Evolutionary conservation across 2,329 filamentous ascomycete genomes (phyloP), one percentile per base, ranked within the genome.

Genomic region (Sordariomycetes sp.): DNA sequence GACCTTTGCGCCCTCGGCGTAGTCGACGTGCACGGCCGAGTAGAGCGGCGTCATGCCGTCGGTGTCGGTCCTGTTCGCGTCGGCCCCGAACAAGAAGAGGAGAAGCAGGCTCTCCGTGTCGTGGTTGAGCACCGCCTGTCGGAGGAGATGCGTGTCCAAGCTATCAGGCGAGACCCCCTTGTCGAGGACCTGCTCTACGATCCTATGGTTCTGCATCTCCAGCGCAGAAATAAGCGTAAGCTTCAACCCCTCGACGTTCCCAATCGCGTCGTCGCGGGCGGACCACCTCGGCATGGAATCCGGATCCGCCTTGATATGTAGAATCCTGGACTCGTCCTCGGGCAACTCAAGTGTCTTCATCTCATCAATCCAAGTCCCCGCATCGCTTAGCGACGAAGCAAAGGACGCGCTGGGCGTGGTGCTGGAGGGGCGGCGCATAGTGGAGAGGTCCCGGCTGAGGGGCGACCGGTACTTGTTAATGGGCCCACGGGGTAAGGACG

Each of bases 171-270:
- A 71, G 12, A 80, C 78, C 51, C 81, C 81, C 6, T 77, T 75
- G 61, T 83, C 78, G 3, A 84, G 72, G 7, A 84, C 70, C 63
- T 82, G 77, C 66, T 80, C 76, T 1, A 82, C 67, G 39, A 79
- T 66, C 62, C 77, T 77, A 64, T 81, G 76, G 62, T 84, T 82
- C 62, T 72, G 76, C 39, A 72, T 71, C n/a, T 79, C 75, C 13
- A 85, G 73, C 3, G 81, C 81, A 7, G 75, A 73, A 1, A 79
- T 63, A 0, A 85, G 70, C 2, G 78, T 74, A 2, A 71, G 66
- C 63, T 70, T 76, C 62, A 78, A 68, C 39, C 35, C 54, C 28
- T 55, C 54, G 5, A 20, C 13, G 55, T 73, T 73, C 0, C 71
- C 65, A 0, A 71, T 70, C 35, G 76, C 74, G 3, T 70, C 65